Evolutionary conservation across 2,329 filamentous ascomycete genomes (phyloP), one percentile per base, ranked within the genome.

Genomic region (Alternaria sp.): DNA sequence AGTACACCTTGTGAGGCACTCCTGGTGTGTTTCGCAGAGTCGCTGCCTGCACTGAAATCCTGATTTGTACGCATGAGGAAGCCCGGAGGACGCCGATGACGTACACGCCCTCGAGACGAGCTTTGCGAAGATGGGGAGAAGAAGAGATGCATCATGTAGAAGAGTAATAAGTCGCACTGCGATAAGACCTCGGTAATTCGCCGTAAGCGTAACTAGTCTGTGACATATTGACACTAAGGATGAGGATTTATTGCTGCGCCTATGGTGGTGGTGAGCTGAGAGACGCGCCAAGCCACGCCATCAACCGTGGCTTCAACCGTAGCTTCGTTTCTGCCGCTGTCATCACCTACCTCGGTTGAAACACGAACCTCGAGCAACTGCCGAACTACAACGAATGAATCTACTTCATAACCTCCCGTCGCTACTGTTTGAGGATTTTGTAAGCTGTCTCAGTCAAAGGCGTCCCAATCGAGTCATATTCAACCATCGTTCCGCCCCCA

Each of bases 211-310:
- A n/a, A 16, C 32, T 38, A 30, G 20, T 32, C 38, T 51, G 32
- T 51, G 32, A 20, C 38, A 38, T 20, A 14, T 36, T 14, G 22
- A 51, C 32, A 24, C 32, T 38, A 51, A 51, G 7, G 30, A n/a
- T n/a, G 7, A 14, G 24, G 30, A 20, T 12, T 38, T 32, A 1
- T 38, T 8, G 32, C 38, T n/a, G 47, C 34, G 2, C 30, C 38
- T 39, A 18, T 41, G 11, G 39, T 51, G 30, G 48, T 51, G 34
- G 36, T 24, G 49, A 51, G 48, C 48, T 39, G 48, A 51, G 20
- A 34, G 46, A n/a, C 5, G 46, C 32, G 32, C 46, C 30, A 49
- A 49, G 46, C 46, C 22, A 49, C 30, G 20, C 30, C 46, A 26
- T 38, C 46, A 24, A 2, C 46, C 46, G 30, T 22, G 22, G 32